A percentile compares a stretch with the other conserved stretches of the same genome.
Evolutionary conservation across 257 asterid species (phyloP).

Genomic region (Fraxinus pennsylvanica): DNA sequence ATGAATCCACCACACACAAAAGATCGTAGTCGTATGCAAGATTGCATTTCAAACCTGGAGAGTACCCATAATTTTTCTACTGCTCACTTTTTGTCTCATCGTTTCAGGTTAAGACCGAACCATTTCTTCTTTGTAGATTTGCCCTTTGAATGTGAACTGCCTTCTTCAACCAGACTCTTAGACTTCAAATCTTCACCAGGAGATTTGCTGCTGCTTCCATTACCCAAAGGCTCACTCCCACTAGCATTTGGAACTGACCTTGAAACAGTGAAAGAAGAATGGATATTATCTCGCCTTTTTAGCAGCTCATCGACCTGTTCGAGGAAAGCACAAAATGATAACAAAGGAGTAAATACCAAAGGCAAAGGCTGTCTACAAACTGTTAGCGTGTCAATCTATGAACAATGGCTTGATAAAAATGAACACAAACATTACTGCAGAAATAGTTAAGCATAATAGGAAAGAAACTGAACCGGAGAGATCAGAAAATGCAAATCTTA

Average conservation of each 20-base stretch:
- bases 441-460: too few species aligned
- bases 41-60: constrained; percentile 29
- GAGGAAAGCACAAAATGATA: constrained; percentile 15
- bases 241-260: constrained; percentile 51
- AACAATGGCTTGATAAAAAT: too few species aligned
- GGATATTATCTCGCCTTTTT: constrained; percentile 75
- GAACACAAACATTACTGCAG: too few species aligned
- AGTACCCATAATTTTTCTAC: not conserved
- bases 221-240: constrained; percentile 70
- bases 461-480: too few species aligned
- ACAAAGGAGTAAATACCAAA: not conserved
- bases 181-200: constrained; percentile 40
- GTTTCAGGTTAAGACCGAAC: constrained; percentile 51
- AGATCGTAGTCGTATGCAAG: constrained; percentile 3
- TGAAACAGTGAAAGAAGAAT: constrained; percentile 75
- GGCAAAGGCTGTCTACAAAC: not conserved
- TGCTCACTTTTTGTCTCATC: constrained; percentile 41
- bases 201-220: constrained; percentile 56
- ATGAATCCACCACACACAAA: not conserved
- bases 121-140: constrained; percentile 76
- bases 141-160: constrained; percentile 85
- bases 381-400: not conserved
- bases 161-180: constrained; percentile 81
- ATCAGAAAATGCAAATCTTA: too few species aligned
- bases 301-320: constrained; percentile 91